These are phyloP conservation scores for Porogramme epimiltina DNA, from an alignment of 1,284 basidiomycete genomes.

Conservation along the genomic window DNA sequence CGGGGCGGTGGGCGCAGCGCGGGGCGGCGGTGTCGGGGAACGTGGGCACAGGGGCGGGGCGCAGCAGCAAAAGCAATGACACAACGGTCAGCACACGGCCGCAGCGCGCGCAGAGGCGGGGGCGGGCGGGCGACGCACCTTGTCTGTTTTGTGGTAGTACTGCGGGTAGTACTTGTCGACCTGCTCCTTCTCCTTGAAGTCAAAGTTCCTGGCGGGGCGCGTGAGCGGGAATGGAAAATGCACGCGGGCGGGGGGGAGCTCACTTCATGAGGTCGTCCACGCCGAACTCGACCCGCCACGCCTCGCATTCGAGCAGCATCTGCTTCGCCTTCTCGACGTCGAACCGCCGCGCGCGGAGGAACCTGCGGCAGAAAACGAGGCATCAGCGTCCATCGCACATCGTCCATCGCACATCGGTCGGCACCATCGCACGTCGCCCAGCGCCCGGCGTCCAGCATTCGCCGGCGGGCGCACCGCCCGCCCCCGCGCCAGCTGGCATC, in stretches of 20 bases:
- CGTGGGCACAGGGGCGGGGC: background rate
- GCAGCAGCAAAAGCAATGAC: background rate
- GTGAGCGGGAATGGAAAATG: too few relatives aligned
- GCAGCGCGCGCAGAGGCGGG: background rate
- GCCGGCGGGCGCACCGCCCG: too few relatives aligned
- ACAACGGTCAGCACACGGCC: too few relatives aligned
- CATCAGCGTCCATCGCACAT: background rate
- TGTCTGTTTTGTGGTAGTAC: slow-evolving; percentile 96
- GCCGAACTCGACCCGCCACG: slow-evolving; percentile 90
- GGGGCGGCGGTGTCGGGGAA: background rate
- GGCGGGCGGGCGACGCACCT: slow-evolving; percentile 46
- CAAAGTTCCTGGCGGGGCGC: slow-evolving; percentile 66
- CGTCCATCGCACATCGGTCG: background rate
- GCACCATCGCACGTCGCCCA: background rate
- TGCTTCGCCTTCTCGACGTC: slow-evolving; percentile 81
- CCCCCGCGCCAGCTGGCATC: too few relatives aligned
- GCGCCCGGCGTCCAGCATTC: too few relatives aligned
- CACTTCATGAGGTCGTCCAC: slow-evolving; percentile 88
- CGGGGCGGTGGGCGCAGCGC: too few relatives aligned
- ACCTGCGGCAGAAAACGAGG: slow-evolving; percentile 44
- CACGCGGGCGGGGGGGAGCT: slow-evolving; percentile 33
- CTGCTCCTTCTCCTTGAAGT: slow-evolving; percentile 82
- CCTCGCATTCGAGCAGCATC: slow-evolving; percentile 85
- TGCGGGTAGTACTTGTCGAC: slow-evolving; percentile 96
- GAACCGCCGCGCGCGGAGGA: slow-evolving; percentile 93